Percentiles rank a stretch among this genome's conserved stretches.
These are phyloP conservation scores for Pseudoscleropodium purum DNA, from an alignment of 225 moss, liverwort and hornwort genomes.

Conservation along the genomic window DNA sequence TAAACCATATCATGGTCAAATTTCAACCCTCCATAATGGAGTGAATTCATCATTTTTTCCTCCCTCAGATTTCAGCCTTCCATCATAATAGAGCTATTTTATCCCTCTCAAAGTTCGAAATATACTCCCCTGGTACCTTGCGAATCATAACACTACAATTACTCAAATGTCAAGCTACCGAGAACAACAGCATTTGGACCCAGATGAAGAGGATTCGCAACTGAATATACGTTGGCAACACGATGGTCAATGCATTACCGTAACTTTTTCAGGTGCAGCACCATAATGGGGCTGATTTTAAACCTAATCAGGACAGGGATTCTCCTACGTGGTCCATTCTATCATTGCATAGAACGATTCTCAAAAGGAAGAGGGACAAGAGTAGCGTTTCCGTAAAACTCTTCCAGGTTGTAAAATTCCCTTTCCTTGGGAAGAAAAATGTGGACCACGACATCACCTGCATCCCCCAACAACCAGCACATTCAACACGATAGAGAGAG, in stretches of 20 bases:
- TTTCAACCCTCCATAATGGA: background rate
- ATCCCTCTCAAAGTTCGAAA: background rate
- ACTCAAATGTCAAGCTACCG: background rate
- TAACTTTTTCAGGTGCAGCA: background rate
- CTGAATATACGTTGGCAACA: background rate
- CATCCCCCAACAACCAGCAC: background rate
- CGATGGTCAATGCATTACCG: background rate
- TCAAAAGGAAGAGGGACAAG: conserved; percentile 65
- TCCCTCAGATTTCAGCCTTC: background rate
- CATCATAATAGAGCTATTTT: too few relatives aligned
- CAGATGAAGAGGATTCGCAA: background rate
- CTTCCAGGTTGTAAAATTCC: conserved; percentile 72
- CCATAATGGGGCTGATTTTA: background rate
- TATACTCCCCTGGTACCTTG: background rate
- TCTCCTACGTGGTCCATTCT: background rate
- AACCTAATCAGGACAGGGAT: background rate
- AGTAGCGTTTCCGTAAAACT: conserved; percentile 83
- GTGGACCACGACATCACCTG: conserved; percentile 86
- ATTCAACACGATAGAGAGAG: background rate
- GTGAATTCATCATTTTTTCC: background rate
- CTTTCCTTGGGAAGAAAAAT: conserved; percentile 87
- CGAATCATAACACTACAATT: background rate
- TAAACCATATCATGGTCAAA: background rate
- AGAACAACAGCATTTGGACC: background rate
- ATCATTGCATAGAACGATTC: conserved; percentile 23